phyloP scores from a whole-genome alignment of 1,139 yeast genomes.

The Scheffersomyces parashehatae region DNA sequence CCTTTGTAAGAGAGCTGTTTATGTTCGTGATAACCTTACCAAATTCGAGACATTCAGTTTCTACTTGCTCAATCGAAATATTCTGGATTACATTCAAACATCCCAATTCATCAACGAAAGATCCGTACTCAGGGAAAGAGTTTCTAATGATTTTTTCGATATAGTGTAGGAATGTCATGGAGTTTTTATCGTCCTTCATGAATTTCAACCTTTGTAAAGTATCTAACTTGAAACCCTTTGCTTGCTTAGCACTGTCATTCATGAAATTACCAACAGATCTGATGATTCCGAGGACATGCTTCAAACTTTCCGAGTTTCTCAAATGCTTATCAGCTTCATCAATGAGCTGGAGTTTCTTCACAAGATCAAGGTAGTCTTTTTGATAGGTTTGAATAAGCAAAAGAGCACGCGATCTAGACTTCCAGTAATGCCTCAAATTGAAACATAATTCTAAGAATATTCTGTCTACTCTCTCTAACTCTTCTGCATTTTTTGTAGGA shows the following conservation, averaged over 20 bases:
- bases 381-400: conserved; percentile 67
- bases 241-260: conserved; percentile 83
- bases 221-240: conserved; percentile 79
- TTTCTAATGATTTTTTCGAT: conserved; percentile 78
- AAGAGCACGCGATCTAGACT: conserved; percentile 77
- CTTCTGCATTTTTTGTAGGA: conserved; percentile 61
- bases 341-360: conserved; percentile 59
- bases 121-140: conserved; percentile 74
- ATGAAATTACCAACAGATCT: conserved; percentile 88
- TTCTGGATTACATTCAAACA: conserved; percentile 66
- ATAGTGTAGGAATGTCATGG: conserved; percentile 81
- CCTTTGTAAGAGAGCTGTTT: conserved; percentile 58
- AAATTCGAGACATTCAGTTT: conserved; percentile 68
- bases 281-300: conserved; percentile 70
- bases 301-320: conserved; percentile 62
- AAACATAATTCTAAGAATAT: conserved; percentile 76
- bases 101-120: conserved; percentile 73
- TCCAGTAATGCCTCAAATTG: conserved; percentile 83
- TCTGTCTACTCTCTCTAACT: conserved; percentile 78
- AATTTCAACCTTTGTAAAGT: conserved; percentile 81
- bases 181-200: conserved; percentile 79
- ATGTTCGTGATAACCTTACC: conserved; percentile 55
- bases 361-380: conserved; percentile 71
- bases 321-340: conserved; percentile 69
- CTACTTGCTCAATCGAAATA: conserved; percentile 73